Conservation (phyloP, 306 rosid species). For the Sindora glabra region DNA sequence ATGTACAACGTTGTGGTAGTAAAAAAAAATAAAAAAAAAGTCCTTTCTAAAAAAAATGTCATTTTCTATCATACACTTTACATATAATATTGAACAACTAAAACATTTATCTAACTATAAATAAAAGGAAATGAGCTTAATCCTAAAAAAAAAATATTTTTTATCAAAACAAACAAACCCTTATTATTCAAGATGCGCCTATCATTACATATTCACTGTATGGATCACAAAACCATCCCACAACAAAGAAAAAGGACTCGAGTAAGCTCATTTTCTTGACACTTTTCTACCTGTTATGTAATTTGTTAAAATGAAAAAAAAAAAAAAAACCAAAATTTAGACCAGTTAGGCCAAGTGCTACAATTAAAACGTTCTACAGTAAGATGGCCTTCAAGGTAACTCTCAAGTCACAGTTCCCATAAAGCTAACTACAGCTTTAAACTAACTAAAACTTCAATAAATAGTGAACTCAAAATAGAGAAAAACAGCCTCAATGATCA, state of each 20-base stretch:
- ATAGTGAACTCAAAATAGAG: slow-evolving; percentile 13
- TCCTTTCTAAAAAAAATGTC: too few relatives aligned
- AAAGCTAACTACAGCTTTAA: neutral
- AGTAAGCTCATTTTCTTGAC: neutral
- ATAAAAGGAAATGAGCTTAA: too few relatives aligned
- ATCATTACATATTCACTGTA: neutral
- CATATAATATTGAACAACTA: too few relatives aligned
- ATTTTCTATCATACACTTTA: too few relatives aligned
- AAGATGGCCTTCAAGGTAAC: slow-evolving; percentile 18
- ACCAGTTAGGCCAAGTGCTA: neutral
- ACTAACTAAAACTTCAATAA: slow-evolving; percentile 18
- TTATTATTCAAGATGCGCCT: too few relatives aligned
- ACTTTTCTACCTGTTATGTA: slow-evolving; percentile 6
- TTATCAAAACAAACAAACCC: too few relatives aligned
- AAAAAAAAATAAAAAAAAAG: too few relatives aligned
- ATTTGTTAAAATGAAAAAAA: too few relatives aligned
- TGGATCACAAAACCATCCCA: neutral
- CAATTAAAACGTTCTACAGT: slow-evolving; percentile 6
- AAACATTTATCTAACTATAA: too few relatives aligned
- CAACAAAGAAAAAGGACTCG: slow-evolving; percentile 5
- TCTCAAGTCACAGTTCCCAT: slow-evolving; percentile 13
- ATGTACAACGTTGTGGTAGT: too few relatives aligned
- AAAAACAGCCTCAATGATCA: slow-evolving; percentile 42
- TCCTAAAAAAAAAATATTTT: too few relatives aligned
- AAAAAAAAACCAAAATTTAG: neutral